phyloP scores from a whole-genome alignment of 176 grass and related monocot species.

The Aegilops longissima region DNA sequence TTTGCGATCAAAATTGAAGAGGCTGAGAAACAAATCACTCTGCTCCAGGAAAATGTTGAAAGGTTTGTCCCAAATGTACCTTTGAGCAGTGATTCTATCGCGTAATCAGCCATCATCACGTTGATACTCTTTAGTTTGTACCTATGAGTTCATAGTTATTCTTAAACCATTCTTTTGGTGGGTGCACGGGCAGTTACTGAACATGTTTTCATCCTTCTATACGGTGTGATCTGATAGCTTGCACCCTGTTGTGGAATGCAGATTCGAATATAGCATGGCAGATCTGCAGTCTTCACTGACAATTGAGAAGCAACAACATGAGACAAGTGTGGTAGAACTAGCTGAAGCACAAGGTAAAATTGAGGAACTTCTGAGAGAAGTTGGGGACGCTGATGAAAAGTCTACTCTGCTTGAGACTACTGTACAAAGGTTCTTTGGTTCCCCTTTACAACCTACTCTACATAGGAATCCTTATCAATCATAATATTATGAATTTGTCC shows the following conservation, averaged over 20 bases:
- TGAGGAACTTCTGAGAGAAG: conserved; percentile 65
- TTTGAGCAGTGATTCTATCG: conserved; percentile 10
- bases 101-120: background rate
- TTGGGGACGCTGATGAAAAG: conserved; percentile 61
- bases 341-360: conserved; percentile 53
- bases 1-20: conserved; percentile 57
- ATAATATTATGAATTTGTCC: conserved; percentile 11
- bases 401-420: conserved; percentile 50
- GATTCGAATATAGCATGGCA: conserved; percentile 49
- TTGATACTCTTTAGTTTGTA: conserved; percentile 15
- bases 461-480: conserved; percentile 8
- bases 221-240: conserved; percentile 21
- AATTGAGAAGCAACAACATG: conserved; percentile 54
- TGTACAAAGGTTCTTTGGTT: conserved; percentile 58
- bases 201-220: conserved; percentile 15
- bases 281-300: conserved; percentile 53
- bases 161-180: background rate
- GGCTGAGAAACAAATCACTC: conserved; percentile 60
- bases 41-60: conserved; percentile 51
- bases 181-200: background rate
- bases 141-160: conserved; percentile 15
- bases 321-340: conserved; percentile 42
- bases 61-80: conserved; percentile 44
- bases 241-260: conserved; percentile 24
- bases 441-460: conserved; percentile 6